Conservation (phyloP, 2,329 filamentous ascomycete genomes). For the Orbilia brochopaga region DNA sequence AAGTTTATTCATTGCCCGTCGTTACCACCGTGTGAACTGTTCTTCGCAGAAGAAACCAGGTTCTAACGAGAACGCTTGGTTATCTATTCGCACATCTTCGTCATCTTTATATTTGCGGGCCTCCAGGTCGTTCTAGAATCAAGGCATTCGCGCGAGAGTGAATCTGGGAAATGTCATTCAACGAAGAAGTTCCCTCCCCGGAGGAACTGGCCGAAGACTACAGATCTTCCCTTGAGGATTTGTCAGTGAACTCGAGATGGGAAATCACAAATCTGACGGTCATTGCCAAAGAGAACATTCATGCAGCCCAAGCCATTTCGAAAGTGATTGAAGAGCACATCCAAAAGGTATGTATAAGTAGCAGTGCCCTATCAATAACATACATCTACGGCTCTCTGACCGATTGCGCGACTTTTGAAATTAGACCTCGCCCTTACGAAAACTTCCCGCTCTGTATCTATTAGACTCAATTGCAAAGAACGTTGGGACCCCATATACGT, state of each 20-base stretch:
- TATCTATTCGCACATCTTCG: not conserved
- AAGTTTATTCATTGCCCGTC: too few species aligned
- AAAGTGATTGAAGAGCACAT: slow-evolving; percentile 91
- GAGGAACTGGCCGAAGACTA: slow-evolving; percentile 96
- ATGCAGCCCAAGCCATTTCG: slow-evolving; percentile 91
- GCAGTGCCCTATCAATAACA: slow-evolving; percentile 3
- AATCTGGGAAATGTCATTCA: slow-evolving; percentile 36
- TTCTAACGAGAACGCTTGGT: not conserved
- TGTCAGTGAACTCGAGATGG: slow-evolving; percentile 86
- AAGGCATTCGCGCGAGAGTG: not conserved
- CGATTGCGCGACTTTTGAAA: slow-evolving; percentile 23
- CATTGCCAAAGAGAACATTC: slow-evolving; percentile 96
- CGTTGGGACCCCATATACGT: slow-evolving; percentile 93
- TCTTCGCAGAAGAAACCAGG: not conserved
- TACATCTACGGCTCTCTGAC: slow-evolving; percentile 59
- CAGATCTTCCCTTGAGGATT: slow-evolving; percentile 86
- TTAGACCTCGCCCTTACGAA: slow-evolving; percentile 85
- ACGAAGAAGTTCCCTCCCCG: slow-evolving; percentile 58
- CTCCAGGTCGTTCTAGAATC: not conserved
- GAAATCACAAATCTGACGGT: slow-evolving; percentile 97
- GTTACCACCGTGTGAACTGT: not conserved
- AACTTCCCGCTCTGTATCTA: slow-evolving; percentile 93
- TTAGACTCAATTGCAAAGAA: slow-evolving; percentile 99
- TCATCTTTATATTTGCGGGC: slow-evolving; percentile 5
- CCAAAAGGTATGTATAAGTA: slow-evolving; percentile 74